Base-by-base conservation (phyloP, 352 stramenopile genomes). In the Phytophthora sojae region DNA sequence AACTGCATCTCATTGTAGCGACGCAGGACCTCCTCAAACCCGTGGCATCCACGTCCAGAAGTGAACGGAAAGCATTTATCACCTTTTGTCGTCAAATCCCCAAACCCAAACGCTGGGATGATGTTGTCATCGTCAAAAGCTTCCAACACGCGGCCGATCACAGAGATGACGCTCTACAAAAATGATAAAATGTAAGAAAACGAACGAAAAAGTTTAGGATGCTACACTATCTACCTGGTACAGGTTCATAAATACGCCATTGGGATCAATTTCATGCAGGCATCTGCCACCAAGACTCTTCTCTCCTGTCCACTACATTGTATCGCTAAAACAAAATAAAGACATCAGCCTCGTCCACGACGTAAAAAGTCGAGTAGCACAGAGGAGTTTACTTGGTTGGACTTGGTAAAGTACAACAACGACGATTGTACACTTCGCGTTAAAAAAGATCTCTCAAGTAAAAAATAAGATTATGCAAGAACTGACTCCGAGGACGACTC, bases 111-210 rank as follows among this genome's bases (percentile, higher is more conserved):
- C 14, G 81, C 79, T 17, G 88, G 86, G 58, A 95, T 95, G 54
- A 95, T 80, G 60, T 92, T 91, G 75, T 95, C 88, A 56, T 95
- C 88, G 70, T 94, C 88, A 44, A 95, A 95, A 19, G 80, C 72
- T 73, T 91, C 80, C 8, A 95, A 56, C 25, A 87, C 82, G 7
- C 75, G 77, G 2, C 85, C 87, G n/a, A 94, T 85, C 47, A 92
- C 71, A 9, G 74, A 85, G 49, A 93, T 92, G 3, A 91, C 86
- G 25, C 72, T 82, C 83, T 91, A 32, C 7, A 63, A 1, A 12
- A 59, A 44, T 4, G 4, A n/a, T 6, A 42, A 17, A 42, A 42
- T 42, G 35, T 17, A 6, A 4, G 26, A 6, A 30, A 30, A 30
- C 6, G 26, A 3, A 29, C 2, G 26, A 29, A 29, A 3, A 1